phyloP scores from a whole-genome alignment of 2,329 filamentous ascomycete species.

The Fusarium metavorans region DNA sequence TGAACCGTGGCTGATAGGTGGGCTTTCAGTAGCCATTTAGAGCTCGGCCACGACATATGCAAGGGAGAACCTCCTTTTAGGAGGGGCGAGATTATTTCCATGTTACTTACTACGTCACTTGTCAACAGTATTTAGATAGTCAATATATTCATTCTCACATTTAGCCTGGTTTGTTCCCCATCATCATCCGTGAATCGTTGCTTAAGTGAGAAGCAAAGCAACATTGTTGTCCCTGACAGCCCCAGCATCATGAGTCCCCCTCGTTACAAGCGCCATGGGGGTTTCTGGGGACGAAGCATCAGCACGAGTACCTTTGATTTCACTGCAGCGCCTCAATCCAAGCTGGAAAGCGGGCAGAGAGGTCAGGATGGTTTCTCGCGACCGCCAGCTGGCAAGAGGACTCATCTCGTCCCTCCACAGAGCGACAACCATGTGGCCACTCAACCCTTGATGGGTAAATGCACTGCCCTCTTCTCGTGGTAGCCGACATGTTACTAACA shows the following conservation, averaged over 20 bases:
- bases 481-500: neutral
- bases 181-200: neutral
- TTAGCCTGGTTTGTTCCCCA: neutral
- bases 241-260: neutral
- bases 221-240: neutral
- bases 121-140: neutral
- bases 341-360: neutral
- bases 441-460: neutral
- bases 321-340: neutral
- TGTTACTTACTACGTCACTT: neutral
- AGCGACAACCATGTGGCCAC: neutral
- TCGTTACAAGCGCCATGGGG: neutral
- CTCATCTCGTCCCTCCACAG: neutral
- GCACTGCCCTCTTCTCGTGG: neutral
- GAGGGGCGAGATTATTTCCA: neutral
- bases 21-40: neutral
- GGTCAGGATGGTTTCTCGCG: neutral
- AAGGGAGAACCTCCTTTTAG: neutral
- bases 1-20: neutral
- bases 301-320: neutral
- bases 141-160: neutral
- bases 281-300: neutral
- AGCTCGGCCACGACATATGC: neutral
- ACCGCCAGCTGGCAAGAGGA: neutral
- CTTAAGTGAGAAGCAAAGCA: neutral